Conservation (phyloP, 2,329 filamentous ascomycete genomes). For the Claviceps maximensis region DNA sequence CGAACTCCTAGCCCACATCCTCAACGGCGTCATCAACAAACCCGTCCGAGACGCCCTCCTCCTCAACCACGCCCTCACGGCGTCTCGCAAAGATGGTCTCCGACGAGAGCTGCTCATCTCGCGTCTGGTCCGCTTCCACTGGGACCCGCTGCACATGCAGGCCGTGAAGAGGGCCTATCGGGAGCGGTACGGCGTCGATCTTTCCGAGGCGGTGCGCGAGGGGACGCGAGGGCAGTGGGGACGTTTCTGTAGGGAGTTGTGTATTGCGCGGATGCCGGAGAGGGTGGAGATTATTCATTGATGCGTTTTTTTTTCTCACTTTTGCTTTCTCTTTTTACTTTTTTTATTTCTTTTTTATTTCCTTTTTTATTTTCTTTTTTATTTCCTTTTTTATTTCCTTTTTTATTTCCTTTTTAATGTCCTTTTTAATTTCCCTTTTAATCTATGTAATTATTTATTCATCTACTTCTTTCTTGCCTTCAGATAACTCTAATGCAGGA, state of each 20-base stretch:
- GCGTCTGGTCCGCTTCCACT: slow-evolving; percentile 77
- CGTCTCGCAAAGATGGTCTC: slow-evolving; percentile 55
- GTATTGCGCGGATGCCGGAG: slow-evolving; percentile 44
- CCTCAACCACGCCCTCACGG: slow-evolving; percentile 75
- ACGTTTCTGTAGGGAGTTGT: slow-evolving; percentile 59
- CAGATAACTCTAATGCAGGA: too few species aligned
- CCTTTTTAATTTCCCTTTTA: neutral
- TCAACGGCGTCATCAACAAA: slow-evolving; percentile 93
- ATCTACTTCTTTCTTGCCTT: neutral
- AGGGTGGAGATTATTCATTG: slow-evolving; percentile 6
- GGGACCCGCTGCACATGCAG: slow-evolving; percentile 74
- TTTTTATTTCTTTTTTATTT: too few species aligned
- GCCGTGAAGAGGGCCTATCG: slow-evolving; percentile 69
- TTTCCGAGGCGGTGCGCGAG: slow-evolving; percentile 68
- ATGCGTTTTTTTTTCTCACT: neutral
- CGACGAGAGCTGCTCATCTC: slow-evolving; percentile 80
- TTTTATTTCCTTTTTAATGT: neutral
- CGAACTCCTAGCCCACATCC: slow-evolving; percentile 84
- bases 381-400: neutral
- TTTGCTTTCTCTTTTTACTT: neutral
- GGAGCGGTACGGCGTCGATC: slow-evolving; percentile 58
- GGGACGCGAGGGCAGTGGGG: slow-evolving; percentile 67
- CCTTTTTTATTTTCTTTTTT: too few species aligned
- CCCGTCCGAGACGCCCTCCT: slow-evolving; percentile 87
- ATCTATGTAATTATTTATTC: too few species aligned